These are phyloP conservation scores for Rosa hybrid DNA, from an alignment of 331 rosid genomes.

Conservation along the genomic window DNA sequence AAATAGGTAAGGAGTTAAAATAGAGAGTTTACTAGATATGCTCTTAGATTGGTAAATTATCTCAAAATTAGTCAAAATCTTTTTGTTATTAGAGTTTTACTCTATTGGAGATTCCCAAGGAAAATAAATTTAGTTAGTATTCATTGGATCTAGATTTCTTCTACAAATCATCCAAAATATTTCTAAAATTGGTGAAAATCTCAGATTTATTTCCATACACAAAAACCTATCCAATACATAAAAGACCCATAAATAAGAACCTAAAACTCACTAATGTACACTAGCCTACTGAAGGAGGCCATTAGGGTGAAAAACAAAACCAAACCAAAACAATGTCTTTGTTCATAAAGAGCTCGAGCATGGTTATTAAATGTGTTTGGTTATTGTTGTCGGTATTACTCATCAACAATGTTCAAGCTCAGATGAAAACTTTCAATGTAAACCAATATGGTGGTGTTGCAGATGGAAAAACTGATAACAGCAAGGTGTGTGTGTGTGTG, in stretches of 20 bases:
- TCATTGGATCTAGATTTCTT: too few species aligned
- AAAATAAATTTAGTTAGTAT: too few species aligned
- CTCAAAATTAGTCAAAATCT: too few species aligned
- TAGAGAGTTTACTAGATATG: too few species aligned
- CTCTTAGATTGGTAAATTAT: too few species aligned
- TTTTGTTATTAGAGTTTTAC: too few species aligned
- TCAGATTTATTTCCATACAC: too few species aligned
- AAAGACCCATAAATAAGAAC: slow-evolving; percentile 6
- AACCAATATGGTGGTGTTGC: slow-evolving; percentile 14
- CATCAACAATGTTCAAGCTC: slow-evolving; percentile 12
- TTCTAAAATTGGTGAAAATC: too few species aligned
- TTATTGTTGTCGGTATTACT: slow-evolving; percentile 10
- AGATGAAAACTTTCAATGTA: slow-evolving; percentile 9
- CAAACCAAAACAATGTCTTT: not conserved
- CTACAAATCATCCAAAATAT: too few species aligned
- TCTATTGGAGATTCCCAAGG: too few species aligned
- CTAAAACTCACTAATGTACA: not conserved
- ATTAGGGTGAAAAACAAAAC: not conserved
- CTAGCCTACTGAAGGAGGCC: not conserved
- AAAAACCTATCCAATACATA: too few species aligned
- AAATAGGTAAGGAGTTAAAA: too few species aligned
- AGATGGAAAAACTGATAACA: slow-evolving; percentile 31
- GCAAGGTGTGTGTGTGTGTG: not conserved
- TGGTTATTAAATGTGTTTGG: slow-evolving; percentile 1
- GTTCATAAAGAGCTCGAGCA: not conserved